Evolutionary conservation across 2,329 filamentous ascomycete genomes (phyloP), one percentile per base, ranked within the genome.

Genomic region (Cladorrhinum sp.): DNA sequence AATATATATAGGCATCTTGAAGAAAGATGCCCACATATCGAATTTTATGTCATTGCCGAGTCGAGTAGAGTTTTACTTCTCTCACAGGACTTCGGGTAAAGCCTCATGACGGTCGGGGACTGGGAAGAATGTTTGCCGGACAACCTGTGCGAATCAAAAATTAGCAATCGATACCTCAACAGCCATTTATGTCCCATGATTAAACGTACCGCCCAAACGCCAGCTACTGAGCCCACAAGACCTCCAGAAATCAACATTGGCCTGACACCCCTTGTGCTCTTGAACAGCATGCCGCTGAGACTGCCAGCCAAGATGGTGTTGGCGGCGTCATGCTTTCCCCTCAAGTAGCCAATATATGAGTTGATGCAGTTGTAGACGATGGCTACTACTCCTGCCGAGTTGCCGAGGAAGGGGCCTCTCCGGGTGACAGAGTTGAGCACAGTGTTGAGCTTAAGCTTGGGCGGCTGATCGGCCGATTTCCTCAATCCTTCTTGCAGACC

Each of bases 291-390:
- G 61, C 95, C 95, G 72, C 92, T 96, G 68, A 99, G 75, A 1
- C 83, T 89, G 66, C 96, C 95, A 4, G 95, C 94, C 20, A 85
- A 77, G 58, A 99, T 85, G 65, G 92, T 95, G 80, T 99, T 99
- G 61, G 88, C 85, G 2, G 92, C 85, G 75, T 99, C 96, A 69
- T 96, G 92, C 78, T 92, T 91, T 65, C 92, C 92, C 63, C 93
- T 83, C 65, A 87, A 75, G 70, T 90, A 87, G 42, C 92, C 92
- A 64, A 96, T 86, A 60, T 86, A 86, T 30, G 91, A 95, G 79
- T 96, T 96, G 75, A 95, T 82, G 59, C 91, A 90, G 78, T 98
- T 99, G 79, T 99, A 99, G 57, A 92, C 87, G 82, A 99, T 93
- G 33, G 96, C 95, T 58, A 99, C 87, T 33, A 98, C 94, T 72